Evolutionary conservation across 768 basidiomycete genomes (phyloP).

Genomic region (Agaricus sinodeliciosus): DNA sequence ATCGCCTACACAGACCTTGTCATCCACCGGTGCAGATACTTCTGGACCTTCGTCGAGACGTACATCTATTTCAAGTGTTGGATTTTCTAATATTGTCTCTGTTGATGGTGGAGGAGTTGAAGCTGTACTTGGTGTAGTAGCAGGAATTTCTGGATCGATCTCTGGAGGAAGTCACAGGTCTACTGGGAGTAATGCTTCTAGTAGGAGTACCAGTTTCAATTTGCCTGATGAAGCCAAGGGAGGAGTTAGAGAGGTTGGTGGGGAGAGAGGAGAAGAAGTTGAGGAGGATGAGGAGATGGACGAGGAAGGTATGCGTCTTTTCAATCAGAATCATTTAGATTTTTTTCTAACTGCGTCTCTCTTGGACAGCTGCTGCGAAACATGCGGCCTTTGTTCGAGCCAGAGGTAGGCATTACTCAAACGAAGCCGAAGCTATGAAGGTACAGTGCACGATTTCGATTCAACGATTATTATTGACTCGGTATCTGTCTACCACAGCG

Average conservation of each 20-base stretch:
- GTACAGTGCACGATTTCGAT: slow-evolving; percentile 26
- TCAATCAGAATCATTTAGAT: not conserved
- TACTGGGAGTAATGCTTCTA: slow-evolving; percentile 49
- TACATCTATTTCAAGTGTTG: slow-evolving; percentile 61
- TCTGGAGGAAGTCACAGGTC: slow-evolving; percentile 42
- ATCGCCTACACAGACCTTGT: slow-evolving; percentile 31
- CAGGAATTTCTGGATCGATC: slow-evolving; percentile 30
- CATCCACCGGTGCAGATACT: slow-evolving; percentile 53
- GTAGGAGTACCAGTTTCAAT: slow-evolving; percentile 81
- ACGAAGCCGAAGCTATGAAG: slow-evolving; percentile 93
- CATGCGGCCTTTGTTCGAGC: slow-evolving; percentile 79
- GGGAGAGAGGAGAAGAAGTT: slow-evolving; percentile 61
- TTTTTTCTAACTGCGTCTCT: not conserved
- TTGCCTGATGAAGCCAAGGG: slow-evolving; percentile 64
- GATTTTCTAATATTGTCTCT: not conserved
- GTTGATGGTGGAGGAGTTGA: not conserved
- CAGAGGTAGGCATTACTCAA: slow-evolving; percentile 80
- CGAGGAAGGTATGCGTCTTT: slow-evolving; percentile 61
- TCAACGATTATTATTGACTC: slow-evolving; percentile 3
- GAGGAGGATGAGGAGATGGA: slow-evolving; percentile 83
- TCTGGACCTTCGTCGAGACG: slow-evolving; percentile 70
- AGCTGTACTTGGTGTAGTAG: slow-evolving; percentile 32
- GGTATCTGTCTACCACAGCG: slow-evolving; percentile 32
- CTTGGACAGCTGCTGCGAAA: slow-evolving; percentile 60
- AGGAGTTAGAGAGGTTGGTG: slow-evolving; percentile 47